phyloP scores from a whole-genome alignment of 2,329 filamentous ascomycete genomes.

The Xylaria sp. region DNA sequence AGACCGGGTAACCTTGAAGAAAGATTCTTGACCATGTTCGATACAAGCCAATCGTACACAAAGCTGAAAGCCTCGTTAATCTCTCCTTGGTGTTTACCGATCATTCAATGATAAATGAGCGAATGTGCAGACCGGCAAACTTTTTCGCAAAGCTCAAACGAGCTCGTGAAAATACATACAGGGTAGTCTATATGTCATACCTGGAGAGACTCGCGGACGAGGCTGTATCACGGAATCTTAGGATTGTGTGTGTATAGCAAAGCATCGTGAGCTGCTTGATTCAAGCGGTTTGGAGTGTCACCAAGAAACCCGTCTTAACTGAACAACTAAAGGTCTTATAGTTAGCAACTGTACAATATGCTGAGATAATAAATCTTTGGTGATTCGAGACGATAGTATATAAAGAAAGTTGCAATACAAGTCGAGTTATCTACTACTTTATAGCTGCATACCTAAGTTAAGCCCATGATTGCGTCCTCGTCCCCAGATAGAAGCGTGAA shows the following conservation, averaged over 20 bases:
- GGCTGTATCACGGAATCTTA: background rate
- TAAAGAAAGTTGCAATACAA: constrained; percentile 2
- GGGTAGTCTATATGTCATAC: background rate
- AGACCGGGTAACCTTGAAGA: background rate
- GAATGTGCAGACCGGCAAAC: background rate
- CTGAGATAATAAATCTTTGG: background rate
- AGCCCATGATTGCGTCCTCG: background rate
- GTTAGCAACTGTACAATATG: background rate
- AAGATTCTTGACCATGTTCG: background rate
- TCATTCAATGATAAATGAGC: background rate
- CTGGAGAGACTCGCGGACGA: background rate
- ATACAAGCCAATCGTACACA: background rate
- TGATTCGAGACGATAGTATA: background rate
- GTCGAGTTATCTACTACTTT: constrained; percentile 14
- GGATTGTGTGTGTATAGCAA: background rate
- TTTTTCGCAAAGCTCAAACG: background rate
- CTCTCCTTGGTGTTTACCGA: background rate
- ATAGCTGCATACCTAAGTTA: constrained; percentile 2
- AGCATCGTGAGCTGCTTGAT: background rate
- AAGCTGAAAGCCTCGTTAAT: background rate
- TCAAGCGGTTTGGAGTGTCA: background rate
- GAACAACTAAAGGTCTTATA: background rate
- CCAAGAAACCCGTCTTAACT: background rate
- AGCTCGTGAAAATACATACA: background rate
- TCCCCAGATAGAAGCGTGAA: background rate